Base-by-base conservation (phyloP, 2,329 filamentous ascomycete genomes). In the Exophiala mesophila region DNA sequence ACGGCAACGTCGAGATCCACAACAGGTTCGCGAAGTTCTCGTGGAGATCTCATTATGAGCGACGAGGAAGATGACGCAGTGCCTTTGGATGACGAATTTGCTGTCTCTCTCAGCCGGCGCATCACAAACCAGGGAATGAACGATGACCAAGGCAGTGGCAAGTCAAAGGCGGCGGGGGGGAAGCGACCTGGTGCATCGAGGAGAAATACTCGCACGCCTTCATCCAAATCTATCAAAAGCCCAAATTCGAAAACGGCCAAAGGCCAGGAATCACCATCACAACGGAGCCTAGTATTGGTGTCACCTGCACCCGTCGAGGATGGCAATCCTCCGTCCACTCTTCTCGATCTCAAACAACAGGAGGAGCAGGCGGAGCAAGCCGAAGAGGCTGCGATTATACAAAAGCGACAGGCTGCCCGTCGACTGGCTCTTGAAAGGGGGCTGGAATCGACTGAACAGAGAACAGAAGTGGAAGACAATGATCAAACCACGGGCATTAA, bases 31-130 rank as follows among this genome's bases (percentile, higher is more conserved):
- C 80, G 85, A 51, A 84, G 89, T 56, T 95, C 88, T 8, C 74
- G 90, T 34, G 88, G 88, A 2, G 90, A 97, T 64, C 70, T 97
- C 9, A 92, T 96, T 54, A 88, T 88, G 0, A 95, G 88, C 56
- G 88, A 94, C 57, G 88, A 89, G 39, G 88, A 94, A 50, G 89
- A 94, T 61, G 90, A 97, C 64, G 90, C 90, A 1, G 79, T 95
- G n/a, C 86, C 88, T 9, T 68, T 97, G 13, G 87, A 90, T 56
- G 90, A 96, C 59, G 89, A 96, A 58, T 94, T 97, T 55, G 86
- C 88, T 2, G 82, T 94, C 61, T 80, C 82, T 3, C 72, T 96
- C 48, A 82, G 88, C 47, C 78, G 84, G 39, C 79, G 83, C 52
- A 76, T 74, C n/a, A 78, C 75, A 1, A 67, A 67, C 3, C 61